Evolutionary conservation across 78 protist genomes (phyloP).

Genomic region (Pigoraptor vietnamica): DNA sequence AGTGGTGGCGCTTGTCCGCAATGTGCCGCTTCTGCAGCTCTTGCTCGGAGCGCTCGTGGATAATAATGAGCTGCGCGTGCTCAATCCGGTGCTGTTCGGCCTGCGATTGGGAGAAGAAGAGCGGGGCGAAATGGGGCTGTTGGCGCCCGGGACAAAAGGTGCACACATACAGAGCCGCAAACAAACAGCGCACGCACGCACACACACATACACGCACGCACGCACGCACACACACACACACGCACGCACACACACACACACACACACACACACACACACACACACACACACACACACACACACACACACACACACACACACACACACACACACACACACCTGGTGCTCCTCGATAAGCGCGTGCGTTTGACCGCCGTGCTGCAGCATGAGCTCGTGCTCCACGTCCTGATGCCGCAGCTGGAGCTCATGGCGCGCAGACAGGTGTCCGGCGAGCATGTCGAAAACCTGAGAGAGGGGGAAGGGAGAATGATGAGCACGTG

Average conservation of each 20-base stretch:
- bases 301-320: background rate
- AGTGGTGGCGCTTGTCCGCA: background rate
- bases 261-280: background rate
- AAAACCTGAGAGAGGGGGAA: background rate
- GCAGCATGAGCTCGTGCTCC: background rate
- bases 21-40: background rate
- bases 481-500: too few relatives aligned
- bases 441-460: background rate
- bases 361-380: background rate
- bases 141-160: too few relatives aligned
- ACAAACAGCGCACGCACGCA: background rate
- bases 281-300: background rate
- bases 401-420: background rate
- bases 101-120: background rate
- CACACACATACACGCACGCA: background rate
- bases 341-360: background rate
- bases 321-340: background rate
- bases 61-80: background rate
- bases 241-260: background rate
- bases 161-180: background rate
- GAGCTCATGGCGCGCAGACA: background rate
- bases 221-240: background rate
- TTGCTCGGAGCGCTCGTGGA: background rate
- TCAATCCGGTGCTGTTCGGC: background rate
- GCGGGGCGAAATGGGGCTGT: background rate